Evolutionary conservation across 129 eudicot genomes (phyloP).

Genomic region (Erigeron canadensis): DNA sequence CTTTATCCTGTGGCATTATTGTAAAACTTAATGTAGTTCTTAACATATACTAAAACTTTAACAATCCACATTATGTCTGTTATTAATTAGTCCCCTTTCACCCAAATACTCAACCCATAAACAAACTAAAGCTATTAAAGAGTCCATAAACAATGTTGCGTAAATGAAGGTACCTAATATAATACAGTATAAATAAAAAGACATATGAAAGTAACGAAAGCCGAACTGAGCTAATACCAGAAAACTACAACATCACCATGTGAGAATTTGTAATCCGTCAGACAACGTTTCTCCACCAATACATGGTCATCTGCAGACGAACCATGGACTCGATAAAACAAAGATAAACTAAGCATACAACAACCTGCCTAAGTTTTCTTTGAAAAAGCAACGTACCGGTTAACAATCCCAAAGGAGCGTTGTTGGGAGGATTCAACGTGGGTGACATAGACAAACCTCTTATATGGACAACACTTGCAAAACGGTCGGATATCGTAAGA

Average conservation of each 20-base stretch:
- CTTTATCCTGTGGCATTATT: not conserved
- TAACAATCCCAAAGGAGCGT: conserved; percentile 28
- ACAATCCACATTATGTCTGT: too few relatives aligned
- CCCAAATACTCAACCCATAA: not conserved
- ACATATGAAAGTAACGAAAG: not conserved
- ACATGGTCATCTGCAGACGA: conserved; percentile 71
- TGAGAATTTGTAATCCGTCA: conserved; percentile 68
- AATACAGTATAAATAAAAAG: not conserved
- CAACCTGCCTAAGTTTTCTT: conserved; percentile 8
- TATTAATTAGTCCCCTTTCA: not conserved
- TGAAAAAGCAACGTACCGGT: conserved; percentile 35
- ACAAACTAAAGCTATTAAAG: not conserved
- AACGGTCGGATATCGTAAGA: conserved; percentile 76
- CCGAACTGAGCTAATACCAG: conserved; percentile 42
- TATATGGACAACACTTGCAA: conserved; percentile 66
- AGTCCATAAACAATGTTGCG: not conserved
- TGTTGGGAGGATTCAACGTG: conserved; percentile 62
- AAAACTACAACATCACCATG: conserved; percentile 88
- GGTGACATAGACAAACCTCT: conserved; percentile 88
- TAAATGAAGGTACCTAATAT: not conserved
- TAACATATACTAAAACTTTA: not conserved
- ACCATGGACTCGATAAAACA: conserved; percentile 3
- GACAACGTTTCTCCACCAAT: conserved; percentile 86
- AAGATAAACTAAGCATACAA: conserved; percentile 18
- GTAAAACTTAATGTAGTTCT: not conserved